Base-by-base conservation (phyloP, 2,329 filamentous ascomycete species). In the Pseudogymnoascus sp. region DNA sequence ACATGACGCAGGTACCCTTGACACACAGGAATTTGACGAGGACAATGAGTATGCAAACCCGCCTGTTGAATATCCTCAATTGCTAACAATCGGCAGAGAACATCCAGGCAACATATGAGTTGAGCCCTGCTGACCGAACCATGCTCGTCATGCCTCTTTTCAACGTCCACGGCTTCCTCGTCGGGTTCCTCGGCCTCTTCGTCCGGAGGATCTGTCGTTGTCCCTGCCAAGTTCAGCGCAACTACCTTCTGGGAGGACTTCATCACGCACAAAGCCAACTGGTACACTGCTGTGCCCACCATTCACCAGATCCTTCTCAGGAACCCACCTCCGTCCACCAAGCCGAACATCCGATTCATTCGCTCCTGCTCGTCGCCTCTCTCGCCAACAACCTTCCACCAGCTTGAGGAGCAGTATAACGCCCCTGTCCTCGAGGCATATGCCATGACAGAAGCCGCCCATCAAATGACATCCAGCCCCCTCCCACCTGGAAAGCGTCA, bases 281-380 rank as follows among this genome's bases (percentile, higher is more conserved):
- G 91, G 91, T 96, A 95, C 77, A 95, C 91, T 0, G 91, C 91
- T 0, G 91, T 95, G n/a, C 91, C 91, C 1, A 96, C 91, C 0
- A 96, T 96, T 72, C 91, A 96, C 75, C 91, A 95, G 72, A 93
- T 96, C 70, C 81, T 96, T 3, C 84, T 96, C 63, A 90, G 88
- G 76, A 86, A 83, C 68, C 85, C 88, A 5, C 74, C 83, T 2
- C 91, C 90, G 4, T 82, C 73, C 62, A 87, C 88, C 1, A 80
- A 86, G 63, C 90, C 90, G 2, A 74, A 81, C 14, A 95, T 96
- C 71, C 86, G 91, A 67, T 96, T 96, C 77, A 93, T 96, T 71
- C 85, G 91, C 67, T 95, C 90, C 12, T 96, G 91, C 78, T 93
- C 90, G 9, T 92, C 89, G 18, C 90, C 91, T 0, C 80, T 96